Base-by-base conservation (phyloP, 1,284 basidiomycete genomes). In the Cryptococcus deneoformans region DNA sequence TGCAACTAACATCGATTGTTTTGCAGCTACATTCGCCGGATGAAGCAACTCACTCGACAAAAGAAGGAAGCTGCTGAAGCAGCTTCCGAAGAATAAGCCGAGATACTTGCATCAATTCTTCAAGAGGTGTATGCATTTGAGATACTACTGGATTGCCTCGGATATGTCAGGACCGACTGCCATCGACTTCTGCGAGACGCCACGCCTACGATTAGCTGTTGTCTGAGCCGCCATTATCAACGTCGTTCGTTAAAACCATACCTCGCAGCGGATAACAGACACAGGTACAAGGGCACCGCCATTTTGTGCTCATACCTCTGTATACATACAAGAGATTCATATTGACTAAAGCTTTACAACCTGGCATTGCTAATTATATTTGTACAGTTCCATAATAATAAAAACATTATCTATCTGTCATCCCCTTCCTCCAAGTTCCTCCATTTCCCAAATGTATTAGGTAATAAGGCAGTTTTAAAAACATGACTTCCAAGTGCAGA, bases 21-120 rank as follows among this genome's bases (percentile, higher is more conserved):
- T n/a, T 37, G 16, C 66, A 92, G 90, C 77, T 87, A 90, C 78
- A 81, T 92, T 67, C 87, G 87, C 60, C 84, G 90, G 63, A 91
- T 92, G 88, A 90, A 86, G 81, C 82, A 83, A 64, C 81, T 91
- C 62, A 80, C 86, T 47, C 87, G 87, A 77, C 83, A 84, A 75
- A 90, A 87, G 79, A 78, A 77, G 50, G 85, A 81, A n/a, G 83
- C 82, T n/a, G 80, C 82, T 45, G 84, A 86, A 65, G 83, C 81
- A 60, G 77, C 57, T 42, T 67, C 62, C 38, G 73, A 75, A 36
- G 70, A 77, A 61, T 70, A 53, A 45, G 67, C 29, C 29, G 5
- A 29, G 29, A 29, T 29, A 47, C 20, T 24, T 35, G 1, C 20
- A 34, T 16, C 34, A 29, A 34, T 10, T 47, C 46, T 47, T 16